Conservation (phyloP, 176 grass and related monocot genomes). For the Paspalum notatum region DNA sequence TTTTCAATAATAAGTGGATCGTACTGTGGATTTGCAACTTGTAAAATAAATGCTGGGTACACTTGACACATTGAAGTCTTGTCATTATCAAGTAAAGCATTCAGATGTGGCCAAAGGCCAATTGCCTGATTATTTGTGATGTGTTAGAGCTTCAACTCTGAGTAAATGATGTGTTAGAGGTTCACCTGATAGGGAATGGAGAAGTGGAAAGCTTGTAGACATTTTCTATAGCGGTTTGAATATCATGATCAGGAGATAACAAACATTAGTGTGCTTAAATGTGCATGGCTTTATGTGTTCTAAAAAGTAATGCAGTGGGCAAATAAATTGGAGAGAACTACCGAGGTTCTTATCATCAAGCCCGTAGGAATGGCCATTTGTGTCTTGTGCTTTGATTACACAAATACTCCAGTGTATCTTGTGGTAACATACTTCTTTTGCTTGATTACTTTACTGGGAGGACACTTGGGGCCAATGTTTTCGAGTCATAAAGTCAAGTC, state of each 20-base stretch:
- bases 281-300: not conserved
- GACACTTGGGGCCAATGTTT: not conserved
- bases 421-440: not conserved
- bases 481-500: not conserved
- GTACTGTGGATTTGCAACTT: not conserved
- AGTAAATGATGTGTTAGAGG: not conserved
- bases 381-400: not conserved
- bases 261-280: not conserved
- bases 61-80: not conserved
- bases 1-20: not conserved
- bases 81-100: not conserved
- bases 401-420: not conserved
- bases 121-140: not conserved
- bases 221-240: not conserved
- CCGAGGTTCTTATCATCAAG: not conserved
- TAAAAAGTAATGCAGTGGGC: not conserved
- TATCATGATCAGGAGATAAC: not conserved
- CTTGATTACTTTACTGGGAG: slow-evolving; percentile 10
- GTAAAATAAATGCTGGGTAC: not conserved
- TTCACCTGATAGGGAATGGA: not conserved
- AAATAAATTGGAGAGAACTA: not conserved
- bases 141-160: not conserved
- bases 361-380: not conserved
- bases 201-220: not conserved
- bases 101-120: not conserved